Evolutionary conservation across 257 asterid species (phyloP).

Genomic region (Solanum rostratum): DNA sequence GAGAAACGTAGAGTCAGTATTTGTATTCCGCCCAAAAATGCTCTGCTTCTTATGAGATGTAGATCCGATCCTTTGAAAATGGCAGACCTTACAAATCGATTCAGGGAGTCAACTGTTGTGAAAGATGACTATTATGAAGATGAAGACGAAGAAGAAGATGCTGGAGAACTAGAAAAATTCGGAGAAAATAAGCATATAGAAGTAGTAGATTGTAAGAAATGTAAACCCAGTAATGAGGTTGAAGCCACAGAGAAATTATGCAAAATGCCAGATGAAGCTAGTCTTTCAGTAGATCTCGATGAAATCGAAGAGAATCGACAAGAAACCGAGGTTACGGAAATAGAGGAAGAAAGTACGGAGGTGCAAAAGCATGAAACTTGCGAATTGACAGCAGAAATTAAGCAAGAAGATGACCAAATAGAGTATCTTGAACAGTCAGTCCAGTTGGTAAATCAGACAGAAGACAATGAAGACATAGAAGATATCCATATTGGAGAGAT

Average conservation of each 20-base stretch:
- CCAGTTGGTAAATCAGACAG: background rate
- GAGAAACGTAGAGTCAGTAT: constrained; percentile 58
- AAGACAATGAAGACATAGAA: constrained; percentile 4
- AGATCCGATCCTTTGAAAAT: constrained; percentile 94
- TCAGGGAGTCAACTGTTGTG: constrained; percentile 41
- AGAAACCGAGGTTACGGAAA: constrained; percentile 1
- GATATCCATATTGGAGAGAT: constrained; percentile 13
- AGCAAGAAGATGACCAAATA: background rate
- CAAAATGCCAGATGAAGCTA: constrained; percentile 4
- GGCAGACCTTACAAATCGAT: constrained; percentile 57
- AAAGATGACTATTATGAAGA: constrained; percentile 6
- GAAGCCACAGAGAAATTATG: background rate
- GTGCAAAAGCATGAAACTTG: background rate
- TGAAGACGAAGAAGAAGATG: constrained; percentile 11
- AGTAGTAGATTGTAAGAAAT: background rate
- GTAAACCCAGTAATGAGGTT: constrained; percentile 1
- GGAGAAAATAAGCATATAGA: constrained; percentile 8
- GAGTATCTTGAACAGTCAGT: background rate
- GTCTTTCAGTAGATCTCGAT: constrained; percentile 13
- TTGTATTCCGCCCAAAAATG: constrained; percentile 91
- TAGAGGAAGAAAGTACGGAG: constrained; percentile 5
- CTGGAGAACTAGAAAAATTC: background rate
- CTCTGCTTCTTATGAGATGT: constrained; percentile 85
- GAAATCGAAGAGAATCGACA: constrained; percentile 8
- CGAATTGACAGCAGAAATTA: background rate